These are phyloP conservation scores for Pyrenula aspistea DNA, from an alignment of 495 filamentous ascomycete genomes.

Conservation along the genomic window DNA sequence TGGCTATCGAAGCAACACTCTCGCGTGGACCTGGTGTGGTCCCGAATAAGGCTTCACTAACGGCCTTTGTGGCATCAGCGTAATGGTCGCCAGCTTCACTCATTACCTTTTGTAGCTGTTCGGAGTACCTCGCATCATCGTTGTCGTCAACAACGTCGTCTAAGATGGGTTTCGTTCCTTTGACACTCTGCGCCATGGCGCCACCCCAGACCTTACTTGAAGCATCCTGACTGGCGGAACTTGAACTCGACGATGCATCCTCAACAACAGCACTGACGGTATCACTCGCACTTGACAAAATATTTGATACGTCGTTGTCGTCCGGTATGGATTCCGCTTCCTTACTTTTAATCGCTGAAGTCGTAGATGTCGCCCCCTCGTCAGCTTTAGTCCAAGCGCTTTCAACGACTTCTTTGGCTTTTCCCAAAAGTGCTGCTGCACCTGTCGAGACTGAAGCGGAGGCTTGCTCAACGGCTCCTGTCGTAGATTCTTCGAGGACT, in stretches of 20 bases:
- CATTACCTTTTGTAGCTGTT: conserved; percentile 37
- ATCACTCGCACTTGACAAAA: conserved; percentile 12
- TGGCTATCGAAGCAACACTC: conserved; percentile 33
- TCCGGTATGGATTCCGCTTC: conserved; percentile 11
- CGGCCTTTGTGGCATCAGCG: conserved; percentile 36
- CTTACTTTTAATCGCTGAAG: not conserved
- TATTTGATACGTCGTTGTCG: conserved; percentile 13
- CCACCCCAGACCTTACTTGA: conserved; percentile 38
- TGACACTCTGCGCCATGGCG: conserved; percentile 40
- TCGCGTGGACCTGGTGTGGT: conserved; percentile 31
- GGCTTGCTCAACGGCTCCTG: conserved; percentile 12
- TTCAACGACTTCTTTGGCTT: not conserved
- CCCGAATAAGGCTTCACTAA: conserved; percentile 38
- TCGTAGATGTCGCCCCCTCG: not conserved
- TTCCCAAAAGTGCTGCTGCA: not conserved
- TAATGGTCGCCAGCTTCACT: conserved; percentile 36
- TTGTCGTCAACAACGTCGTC: conserved; percentile 41
- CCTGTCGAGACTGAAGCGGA: conserved; percentile 12
- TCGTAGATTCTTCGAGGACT: conserved; percentile 12
- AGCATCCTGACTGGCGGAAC: conserved; percentile 16
- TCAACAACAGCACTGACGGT: conserved; percentile 5
- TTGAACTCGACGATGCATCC: conserved; percentile 10
- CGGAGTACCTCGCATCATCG: conserved; percentile 28
- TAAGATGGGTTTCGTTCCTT: conserved; percentile 34
- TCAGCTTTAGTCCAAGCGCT: not conserved